These are phyloP conservation scores for Cichorium intybus DNA, from an alignment of 140 eudicot genomes.

Conservation along the genomic window DNA sequence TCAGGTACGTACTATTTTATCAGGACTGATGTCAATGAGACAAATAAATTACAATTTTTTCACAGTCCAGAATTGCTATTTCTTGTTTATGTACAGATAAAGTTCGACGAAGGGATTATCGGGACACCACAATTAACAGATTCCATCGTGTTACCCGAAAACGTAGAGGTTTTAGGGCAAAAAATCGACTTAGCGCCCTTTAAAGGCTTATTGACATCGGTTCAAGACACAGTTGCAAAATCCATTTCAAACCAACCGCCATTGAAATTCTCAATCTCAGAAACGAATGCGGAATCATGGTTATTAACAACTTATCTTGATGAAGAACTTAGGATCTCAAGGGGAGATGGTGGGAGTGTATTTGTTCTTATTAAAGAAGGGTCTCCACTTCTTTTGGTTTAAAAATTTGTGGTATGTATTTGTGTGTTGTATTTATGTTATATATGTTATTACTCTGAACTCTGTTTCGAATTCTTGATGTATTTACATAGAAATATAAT, in stretches of 20 bases:
- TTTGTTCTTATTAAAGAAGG: conserved; percentile 86
- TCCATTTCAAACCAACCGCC: conserved; percentile 86
- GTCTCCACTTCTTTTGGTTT: conserved; percentile 57
- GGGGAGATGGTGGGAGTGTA: conserved; percentile 86
- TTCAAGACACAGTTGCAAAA: conserved; percentile 83
- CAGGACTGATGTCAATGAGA: not conserved
- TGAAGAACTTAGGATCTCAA: conserved; percentile 83
- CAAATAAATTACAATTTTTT: not conserved
- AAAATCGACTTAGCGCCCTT: conserved; percentile 74
- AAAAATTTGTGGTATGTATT: not conserved
- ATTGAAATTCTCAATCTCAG: conserved; percentile 60
- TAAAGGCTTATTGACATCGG: conserved; percentile 66
- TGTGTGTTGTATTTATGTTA: not conserved
- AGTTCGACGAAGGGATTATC: conserved; percentile 87
- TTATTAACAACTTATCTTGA: conserved; percentile 90
- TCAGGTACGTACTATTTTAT: conserved; percentile 47
- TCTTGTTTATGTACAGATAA: conserved; percentile 46
- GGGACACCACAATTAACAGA: conserved; percentile 87
- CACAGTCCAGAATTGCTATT: too few species aligned
- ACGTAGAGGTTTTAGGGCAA: conserved; percentile 74
- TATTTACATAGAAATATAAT: not conserved
- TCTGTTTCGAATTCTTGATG: not conserved
- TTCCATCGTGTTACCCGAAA: conserved; percentile 70
- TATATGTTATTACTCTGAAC: not conserved
- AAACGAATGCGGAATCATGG: conserved; percentile 74